Percentiles rank a stretch among this genome's conserved stretches.
phyloP scores from a whole-genome alignment of 202 grass and related monocot species.

The Schoenoplectus triqueter region DNA sequence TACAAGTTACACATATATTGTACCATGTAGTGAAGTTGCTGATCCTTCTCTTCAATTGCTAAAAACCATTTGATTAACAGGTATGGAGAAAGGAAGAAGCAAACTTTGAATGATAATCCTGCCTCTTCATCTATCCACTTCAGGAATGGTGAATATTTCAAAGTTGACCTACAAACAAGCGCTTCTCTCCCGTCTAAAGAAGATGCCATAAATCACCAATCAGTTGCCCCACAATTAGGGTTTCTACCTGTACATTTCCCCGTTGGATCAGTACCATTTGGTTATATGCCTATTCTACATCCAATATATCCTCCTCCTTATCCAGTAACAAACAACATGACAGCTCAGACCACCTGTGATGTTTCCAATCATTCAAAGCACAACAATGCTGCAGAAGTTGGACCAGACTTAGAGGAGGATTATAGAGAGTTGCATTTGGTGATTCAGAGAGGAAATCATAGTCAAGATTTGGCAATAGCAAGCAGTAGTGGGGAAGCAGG shows the following conservation, averaged over 20 bases:
- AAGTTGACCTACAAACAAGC: constrained; percentile 41
- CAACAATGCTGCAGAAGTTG: constrained; percentile 20
- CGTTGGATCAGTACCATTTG: constrained; percentile 61
- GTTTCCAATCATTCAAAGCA: constrained; percentile 39
- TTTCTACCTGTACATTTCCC: constrained; percentile 76
- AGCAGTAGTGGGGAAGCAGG: constrained; percentile 60
- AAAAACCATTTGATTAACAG: constrained; percentile 42
- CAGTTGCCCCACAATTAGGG: constrained; percentile 51
- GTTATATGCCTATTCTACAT: constrained; percentile 67
- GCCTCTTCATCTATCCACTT: constrained; percentile 45
- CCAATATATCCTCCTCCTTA: constrained; percentile 62
- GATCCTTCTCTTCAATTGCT: constrained; percentile 25
- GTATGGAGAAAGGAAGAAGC: constrained; percentile 73
- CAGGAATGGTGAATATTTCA: constrained; percentile 43
- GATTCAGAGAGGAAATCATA: constrained; percentile 60
- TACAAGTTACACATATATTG: background rate
- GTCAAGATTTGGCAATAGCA: constrained; percentile 64
- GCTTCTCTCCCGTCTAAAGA: constrained; percentile 41
- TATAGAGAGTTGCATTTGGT: constrained; percentile 42
- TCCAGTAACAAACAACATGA: constrained; percentile 46
- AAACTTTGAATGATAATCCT: constrained; percentile 48
- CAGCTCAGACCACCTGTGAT: constrained; percentile 48
- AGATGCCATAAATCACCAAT: constrained; percentile 12
- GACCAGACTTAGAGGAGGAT: constrained; percentile 3
- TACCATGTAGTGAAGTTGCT: constrained; percentile 10